A percentile compares a stretch with the other conserved stretches of the same genome.
Evolutionary conservation across 23 red algal species (phyloP).

Genomic region (Cyanidiococcus yangmingshanensis): DNA sequence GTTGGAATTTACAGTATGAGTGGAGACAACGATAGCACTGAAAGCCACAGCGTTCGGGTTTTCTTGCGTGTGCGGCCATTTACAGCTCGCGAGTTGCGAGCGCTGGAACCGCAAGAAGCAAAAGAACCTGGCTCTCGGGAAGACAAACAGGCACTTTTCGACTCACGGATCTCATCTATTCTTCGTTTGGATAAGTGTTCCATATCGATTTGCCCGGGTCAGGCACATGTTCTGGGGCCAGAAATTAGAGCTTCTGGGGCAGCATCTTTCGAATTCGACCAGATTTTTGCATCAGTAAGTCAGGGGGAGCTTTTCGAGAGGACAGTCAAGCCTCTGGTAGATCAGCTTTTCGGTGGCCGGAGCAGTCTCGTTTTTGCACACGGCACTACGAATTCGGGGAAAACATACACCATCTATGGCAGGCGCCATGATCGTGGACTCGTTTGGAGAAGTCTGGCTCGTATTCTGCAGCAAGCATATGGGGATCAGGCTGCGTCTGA

Average conservation of each 20-base stretch:
- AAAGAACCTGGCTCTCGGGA: background rate
- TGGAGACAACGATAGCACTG: too few species aligned
- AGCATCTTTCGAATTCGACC: background rate
- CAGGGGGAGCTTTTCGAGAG: background rate
- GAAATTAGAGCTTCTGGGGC: background rate
- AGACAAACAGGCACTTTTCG: background rate
- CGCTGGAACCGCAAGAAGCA: background rate
- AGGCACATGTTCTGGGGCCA: background rate
- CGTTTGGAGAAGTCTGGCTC: background rate
- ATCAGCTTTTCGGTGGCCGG: slow-evolving; percentile 12
- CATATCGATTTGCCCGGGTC: background rate
- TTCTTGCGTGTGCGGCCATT: background rate
- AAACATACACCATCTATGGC: slow-evolving; percentile 21
- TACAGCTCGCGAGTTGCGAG: background rate
- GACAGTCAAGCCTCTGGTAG: slow-evolving; percentile 5
- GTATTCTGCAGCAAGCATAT: slow-evolving; percentile 5
- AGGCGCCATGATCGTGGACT: slow-evolving; percentile 11
- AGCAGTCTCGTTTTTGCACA: slow-evolving; percentile 17
- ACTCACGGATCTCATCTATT: background rate
- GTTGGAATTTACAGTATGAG: too few species aligned
- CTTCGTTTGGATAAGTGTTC: background rate
- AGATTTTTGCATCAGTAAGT: background rate
- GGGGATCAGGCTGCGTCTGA: background rate
- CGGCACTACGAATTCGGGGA: slow-evolving; percentile 16
- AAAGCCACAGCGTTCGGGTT: too few species aligned